These are phyloP conservation scores for Crucihimalaya himalaica DNA, from an alignment of 345 rosid species.

Conservation along the genomic window DNA sequence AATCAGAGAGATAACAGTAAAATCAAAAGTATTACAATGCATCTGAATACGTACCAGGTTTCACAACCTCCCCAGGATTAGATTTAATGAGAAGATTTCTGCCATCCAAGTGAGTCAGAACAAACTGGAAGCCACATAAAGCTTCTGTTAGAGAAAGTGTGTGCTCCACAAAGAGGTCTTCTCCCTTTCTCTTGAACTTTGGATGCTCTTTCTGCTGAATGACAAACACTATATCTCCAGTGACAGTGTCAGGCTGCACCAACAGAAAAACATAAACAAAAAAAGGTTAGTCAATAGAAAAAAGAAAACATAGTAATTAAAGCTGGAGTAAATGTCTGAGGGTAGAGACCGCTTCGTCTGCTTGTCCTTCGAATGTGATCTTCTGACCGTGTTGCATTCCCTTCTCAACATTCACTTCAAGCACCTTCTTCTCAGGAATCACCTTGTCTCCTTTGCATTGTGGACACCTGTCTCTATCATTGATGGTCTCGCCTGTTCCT, in stretches of 20 bases:
- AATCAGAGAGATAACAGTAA: not conserved
- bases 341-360: constrained; percentile 68
- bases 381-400: constrained; percentile 76
- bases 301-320: not conserved
- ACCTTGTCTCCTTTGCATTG: constrained; percentile 80
- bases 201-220: constrained; percentile 72
- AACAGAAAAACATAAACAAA: not conserved
- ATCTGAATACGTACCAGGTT: constrained; percentile 51
- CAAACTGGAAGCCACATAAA: constrained; percentile 72
- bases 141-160: constrained; percentile 69
- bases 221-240: constrained; percentile 75
- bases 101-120: constrained; percentile 69
- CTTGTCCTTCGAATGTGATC: constrained; percentile 73
- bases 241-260: constrained; percentile 68
- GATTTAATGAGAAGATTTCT: constrained; percentile 80
- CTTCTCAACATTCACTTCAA: constrained; percentile 71
- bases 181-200: constrained; percentile 71
- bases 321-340: not conserved
- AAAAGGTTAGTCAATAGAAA: not conserved
- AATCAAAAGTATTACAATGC: not conserved
- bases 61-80: constrained; percentile 70
- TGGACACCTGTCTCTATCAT: constrained; percentile 68
- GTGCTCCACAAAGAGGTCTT: constrained; percentile 76
- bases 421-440: constrained; percentile 65
- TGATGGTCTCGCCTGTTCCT: constrained; percentile 74